Evolutionary conservation across 768 basidiomycete genomes (phyloP).

Genomic region (Dictyophora rubrovolvata): DNA sequence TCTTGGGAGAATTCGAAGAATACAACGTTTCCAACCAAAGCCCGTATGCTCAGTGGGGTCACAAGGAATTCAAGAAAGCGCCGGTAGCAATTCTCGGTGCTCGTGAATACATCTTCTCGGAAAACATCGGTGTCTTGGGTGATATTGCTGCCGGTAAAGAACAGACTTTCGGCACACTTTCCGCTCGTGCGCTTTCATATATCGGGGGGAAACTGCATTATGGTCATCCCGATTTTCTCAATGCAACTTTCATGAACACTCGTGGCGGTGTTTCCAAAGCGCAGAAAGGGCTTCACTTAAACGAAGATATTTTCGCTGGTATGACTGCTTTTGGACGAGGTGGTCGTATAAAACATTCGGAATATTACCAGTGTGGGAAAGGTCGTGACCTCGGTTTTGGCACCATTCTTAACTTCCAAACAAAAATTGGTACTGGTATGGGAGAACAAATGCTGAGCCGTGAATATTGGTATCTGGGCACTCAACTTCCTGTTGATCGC

Average conservation of each 20-base stretch:
- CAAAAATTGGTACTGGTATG: slow-evolving; percentile 99
- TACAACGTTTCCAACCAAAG: slow-evolving; percentile 84
- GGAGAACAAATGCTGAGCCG: slow-evolving; percentile 99
- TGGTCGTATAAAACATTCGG: slow-evolving; percentile 97
- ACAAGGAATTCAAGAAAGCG: slow-evolving; percentile 81
- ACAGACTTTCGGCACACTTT: slow-evolving; percentile 98
- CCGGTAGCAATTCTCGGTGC: slow-evolving; percentile 98
- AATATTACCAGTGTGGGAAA: slow-evolving; percentile 99
- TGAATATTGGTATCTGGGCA: slow-evolving; percentile 98
- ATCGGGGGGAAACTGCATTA: slow-evolving; percentile 98
- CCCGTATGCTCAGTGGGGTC: slow-evolving; percentile 93
- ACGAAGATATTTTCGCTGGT: slow-evolving; percentile 99
- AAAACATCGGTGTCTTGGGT: slow-evolving; percentile 98
- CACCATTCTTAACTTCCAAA: slow-evolving; percentile 99
- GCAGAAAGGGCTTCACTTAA: slow-evolving; percentile 95
- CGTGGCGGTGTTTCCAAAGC: slow-evolving; percentile 98
- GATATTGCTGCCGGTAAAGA: slow-evolving; percentile 99
- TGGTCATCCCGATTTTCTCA: slow-evolving; percentile 98
- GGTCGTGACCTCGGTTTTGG: slow-evolving; percentile 99
- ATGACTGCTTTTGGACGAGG: slow-evolving; percentile 99
- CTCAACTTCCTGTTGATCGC: slow-evolving; percentile 94
- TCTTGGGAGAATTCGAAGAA: slow-evolving; percentile 96
- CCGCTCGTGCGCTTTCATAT: slow-evolving; percentile 89
- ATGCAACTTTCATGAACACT: slow-evolving; percentile 96
- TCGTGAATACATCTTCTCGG: slow-evolving; percentile 99